Evolutionary conservation across 208 protist genomes (phyloP).

Genomic region (Leishmania mexicana): DNA sequence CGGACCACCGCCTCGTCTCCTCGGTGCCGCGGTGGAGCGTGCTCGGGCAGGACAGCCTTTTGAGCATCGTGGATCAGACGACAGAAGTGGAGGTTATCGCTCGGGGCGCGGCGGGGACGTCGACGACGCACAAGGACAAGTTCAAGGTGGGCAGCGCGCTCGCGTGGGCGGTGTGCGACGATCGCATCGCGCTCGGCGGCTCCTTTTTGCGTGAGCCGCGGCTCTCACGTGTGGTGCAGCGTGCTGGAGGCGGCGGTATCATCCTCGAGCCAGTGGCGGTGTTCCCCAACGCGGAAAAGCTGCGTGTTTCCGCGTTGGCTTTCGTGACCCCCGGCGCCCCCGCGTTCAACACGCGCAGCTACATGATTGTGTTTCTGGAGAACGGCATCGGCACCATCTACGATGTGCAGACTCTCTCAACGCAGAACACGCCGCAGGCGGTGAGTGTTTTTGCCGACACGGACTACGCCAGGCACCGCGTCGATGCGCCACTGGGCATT

Average conservation of each 20-base stretch:
- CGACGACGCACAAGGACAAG: slow-evolving; percentile 51
- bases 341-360: slow-evolving; percentile 69
- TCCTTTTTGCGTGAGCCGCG: slow-evolving; percentile 79
- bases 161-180: slow-evolving; percentile 54
- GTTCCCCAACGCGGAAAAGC: slow-evolving; percentile 47
- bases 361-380: slow-evolving; percentile 68
- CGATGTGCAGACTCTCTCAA: slow-evolving; percentile 37
- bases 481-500: slow-evolving; percentile 43
- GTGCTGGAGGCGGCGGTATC: slow-evolving; percentile 17
- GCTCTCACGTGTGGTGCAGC: slow-evolving; percentile 45
- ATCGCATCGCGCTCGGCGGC: slow-evolving; percentile 58
- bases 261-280: slow-evolving; percentile 25
- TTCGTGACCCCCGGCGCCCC: slow-evolving; percentile 52
- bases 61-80: slow-evolving; percentile 54
- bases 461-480: slow-evolving; percentile 54
- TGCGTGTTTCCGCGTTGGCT: slow-evolving; percentile 51
- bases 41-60: slow-evolving; percentile 42
- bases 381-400: slow-evolving; percentile 60
- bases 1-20: slow-evolving; percentile 66
- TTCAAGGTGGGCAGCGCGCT: slow-evolving; percentile 78
- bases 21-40: slow-evolving; percentile 61
- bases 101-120: slow-evolving; percentile 24
- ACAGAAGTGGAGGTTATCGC: slow-evolving; percentile 70
- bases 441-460: slow-evolving; percentile 59
- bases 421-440: slow-evolving; percentile 37